phyloP scores from a whole-genome alignment of 352 stramenopile species.

The Thalassiosira delicatula region DNA sequence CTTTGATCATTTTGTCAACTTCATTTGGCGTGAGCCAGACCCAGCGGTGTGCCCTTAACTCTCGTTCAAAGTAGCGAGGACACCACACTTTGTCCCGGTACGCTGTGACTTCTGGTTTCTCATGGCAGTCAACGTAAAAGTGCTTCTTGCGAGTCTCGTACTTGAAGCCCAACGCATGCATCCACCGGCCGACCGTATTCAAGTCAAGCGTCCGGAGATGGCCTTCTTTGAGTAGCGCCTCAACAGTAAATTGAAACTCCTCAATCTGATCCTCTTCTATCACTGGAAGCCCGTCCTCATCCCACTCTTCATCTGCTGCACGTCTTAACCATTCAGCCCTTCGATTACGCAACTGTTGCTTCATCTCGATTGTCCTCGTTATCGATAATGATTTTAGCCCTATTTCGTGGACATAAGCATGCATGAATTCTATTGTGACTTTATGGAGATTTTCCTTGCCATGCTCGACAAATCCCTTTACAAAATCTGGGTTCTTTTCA shows the following conservation, averaged over 20 bases:
- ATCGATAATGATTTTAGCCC: background rate
- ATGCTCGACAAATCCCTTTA: background rate
- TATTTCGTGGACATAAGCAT: background rate
- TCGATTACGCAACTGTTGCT: background rate
- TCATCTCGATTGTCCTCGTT: background rate
- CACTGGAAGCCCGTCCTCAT: background rate
- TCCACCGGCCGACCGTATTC: background rate
- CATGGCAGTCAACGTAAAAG: background rate
- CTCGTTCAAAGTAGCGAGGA: background rate
- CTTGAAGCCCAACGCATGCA: background rate
- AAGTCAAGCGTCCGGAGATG: background rate
- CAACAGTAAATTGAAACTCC: background rate
- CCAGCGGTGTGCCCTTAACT: background rate
- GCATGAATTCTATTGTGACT: background rate
- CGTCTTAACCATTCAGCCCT: too few species aligned
- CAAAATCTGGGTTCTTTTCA: background rate
- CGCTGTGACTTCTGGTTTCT: background rate
- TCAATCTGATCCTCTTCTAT: background rate
- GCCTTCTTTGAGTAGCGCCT: background rate
- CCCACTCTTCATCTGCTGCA: background rate
- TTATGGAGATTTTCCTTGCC: background rate
- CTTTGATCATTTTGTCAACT: background rate
- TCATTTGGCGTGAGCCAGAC: background rate
- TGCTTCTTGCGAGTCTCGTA: background rate
- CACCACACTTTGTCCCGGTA: background rate